Evolutionary conservation across 1,139 yeast genomes (phyloP).

Genomic region (Williopsis jadinii): DNA sequence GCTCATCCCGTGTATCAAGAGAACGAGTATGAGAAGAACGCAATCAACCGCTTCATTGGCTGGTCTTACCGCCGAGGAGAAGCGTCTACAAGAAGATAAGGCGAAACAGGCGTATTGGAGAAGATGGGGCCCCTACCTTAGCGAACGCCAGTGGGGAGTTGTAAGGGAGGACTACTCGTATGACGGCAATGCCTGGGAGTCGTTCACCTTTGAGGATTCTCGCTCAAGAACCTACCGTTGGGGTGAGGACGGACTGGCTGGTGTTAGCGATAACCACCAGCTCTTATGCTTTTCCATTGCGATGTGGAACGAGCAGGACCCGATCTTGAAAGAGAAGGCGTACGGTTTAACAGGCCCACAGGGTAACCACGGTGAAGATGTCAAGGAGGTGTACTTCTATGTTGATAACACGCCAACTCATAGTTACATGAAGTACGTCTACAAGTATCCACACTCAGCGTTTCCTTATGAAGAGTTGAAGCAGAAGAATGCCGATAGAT

Average conservation of each 20-base stretch:
- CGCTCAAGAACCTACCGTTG: constrained; percentile 81
- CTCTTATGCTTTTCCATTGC: constrained; percentile 69
- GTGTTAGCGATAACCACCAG: constrained; percentile 84
- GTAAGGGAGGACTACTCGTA: constrained; percentile 88
- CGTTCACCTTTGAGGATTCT: constrained; percentile 85
- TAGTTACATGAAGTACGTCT: constrained; percentile 85
- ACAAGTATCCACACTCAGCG: constrained; percentile 83
- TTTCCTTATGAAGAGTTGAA: constrained; percentile 80
- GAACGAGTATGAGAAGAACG: constrained; percentile 7
- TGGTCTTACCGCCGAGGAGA: constrained; percentile 55
- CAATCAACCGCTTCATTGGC: constrained; percentile 24
- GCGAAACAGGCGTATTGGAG: constrained; percentile 62
- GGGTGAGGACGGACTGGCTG: constrained; percentile 97
- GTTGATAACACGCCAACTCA: constrained; percentile 92
- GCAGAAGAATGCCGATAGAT: constrained; percentile 58
- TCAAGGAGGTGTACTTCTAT: constrained; percentile 73
- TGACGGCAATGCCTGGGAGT: constrained; percentile 90
- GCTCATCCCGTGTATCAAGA: too few relatives aligned
- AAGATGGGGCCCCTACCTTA: constrained; percentile 89
- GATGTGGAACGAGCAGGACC: constrained; percentile 89
- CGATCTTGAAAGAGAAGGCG: constrained; percentile 76
- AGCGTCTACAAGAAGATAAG: constrained; percentile 54
- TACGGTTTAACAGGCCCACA: constrained; percentile 91
- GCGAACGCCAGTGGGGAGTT: constrained; percentile 78
- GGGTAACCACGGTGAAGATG: constrained; percentile 93